Evolutionary conservation across 768 basidiomycete genomes (phyloP).

Genomic region (Arthromyces matolae): DNA sequence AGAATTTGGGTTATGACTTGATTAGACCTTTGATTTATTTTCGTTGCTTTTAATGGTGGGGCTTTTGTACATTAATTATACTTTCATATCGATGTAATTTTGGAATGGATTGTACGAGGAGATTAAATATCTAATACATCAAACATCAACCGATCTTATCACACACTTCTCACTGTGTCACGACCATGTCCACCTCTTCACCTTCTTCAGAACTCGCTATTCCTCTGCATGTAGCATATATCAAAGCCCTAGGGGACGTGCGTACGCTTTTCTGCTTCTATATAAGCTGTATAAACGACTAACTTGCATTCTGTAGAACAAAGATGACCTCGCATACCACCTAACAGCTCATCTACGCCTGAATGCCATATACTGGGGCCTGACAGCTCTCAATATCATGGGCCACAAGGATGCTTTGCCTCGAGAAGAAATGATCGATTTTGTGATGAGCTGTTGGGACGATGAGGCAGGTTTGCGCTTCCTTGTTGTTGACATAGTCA

Average conservation of each 20-base stretch:
- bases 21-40: no score
- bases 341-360: constrained; percentile 90
- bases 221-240: constrained; percentile 69
- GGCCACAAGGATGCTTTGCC: constrained; percentile 73
- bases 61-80: neutral
- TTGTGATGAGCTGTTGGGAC: constrained; percentile 95
- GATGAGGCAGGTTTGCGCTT: constrained; percentile 66
- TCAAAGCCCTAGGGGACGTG: constrained; percentile 71
- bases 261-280: constrained; percentile 11
- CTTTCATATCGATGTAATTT: neutral
- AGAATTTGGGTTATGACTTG: constrained; percentile 58
- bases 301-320: no score
- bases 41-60: neutral
- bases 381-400: constrained; percentile 85
- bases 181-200: constrained; percentile 4
- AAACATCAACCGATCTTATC: neutral
- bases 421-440: constrained; percentile 79
- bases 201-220: constrained; percentile 27
- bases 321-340: constrained; percentile 84
- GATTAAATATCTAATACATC: neutral
- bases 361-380: constrained; percentile 97
- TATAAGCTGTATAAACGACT: no score
- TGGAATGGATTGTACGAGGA: no score
- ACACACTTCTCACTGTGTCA: no score
- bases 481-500: no score